These are phyloP conservation scores for Lactarius evosmus DNA, from an alignment of 768 basidiomycete species.

Conservation along the genomic window DNA sequence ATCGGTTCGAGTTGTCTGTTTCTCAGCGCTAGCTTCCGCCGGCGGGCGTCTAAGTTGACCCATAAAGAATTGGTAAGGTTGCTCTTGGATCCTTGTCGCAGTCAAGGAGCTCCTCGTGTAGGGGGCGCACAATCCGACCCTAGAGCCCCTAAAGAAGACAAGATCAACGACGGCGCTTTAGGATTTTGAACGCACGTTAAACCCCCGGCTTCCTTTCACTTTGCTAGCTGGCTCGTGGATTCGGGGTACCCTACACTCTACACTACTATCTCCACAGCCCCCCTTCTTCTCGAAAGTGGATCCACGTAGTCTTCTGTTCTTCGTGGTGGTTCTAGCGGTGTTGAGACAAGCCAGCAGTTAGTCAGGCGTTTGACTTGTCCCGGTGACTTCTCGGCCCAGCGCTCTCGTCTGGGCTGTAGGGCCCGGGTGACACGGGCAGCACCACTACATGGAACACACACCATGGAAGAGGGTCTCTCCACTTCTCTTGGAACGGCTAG, in stretches of 20 bases:
- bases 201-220: neutral
- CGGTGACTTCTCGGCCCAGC: neutral
- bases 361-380: neutral
- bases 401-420: neutral
- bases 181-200: neutral
- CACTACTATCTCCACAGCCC: neutral
- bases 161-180: neutral
- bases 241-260: constrained; percentile 3
- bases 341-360: neutral
- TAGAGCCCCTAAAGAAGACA: constrained; percentile 10
- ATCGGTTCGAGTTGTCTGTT: constrained; percentile 13
- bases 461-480: neutral
- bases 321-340: neutral
- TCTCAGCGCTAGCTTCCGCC: neutral
- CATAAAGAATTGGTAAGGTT: neutral
- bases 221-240: neutral
- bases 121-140: neutral
- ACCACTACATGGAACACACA: neutral
- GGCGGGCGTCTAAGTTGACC: constrained; percentile 8
- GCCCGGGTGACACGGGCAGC: neutral
- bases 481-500: constrained; percentile 16
- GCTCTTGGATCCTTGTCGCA: neutral
- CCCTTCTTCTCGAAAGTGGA: constrained; percentile 11
- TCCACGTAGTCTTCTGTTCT: constrained; percentile 6
- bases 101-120: neutral